Percentiles rank a stretch among this genome's conserved stretches.
These are phyloP conservation scores for Saposhnikovia divaricata DNA, from an alignment of 129 eudicot species.

Conservation along the genomic window DNA sequence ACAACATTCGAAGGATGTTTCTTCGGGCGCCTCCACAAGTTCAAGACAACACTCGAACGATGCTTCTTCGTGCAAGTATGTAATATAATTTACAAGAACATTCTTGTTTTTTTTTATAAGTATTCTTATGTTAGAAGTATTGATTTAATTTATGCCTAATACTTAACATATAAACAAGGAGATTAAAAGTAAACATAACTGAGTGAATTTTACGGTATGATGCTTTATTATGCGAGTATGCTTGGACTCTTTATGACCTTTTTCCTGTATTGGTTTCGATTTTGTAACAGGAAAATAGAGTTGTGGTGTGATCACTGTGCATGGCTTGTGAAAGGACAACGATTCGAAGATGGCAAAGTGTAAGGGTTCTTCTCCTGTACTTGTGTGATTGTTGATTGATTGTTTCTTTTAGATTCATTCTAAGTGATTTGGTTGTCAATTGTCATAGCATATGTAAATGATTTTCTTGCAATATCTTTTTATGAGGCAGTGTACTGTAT, in stretches of 20 bases:
- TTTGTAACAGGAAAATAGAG: not conserved
- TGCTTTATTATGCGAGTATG: not conserved
- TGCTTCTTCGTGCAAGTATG: not conserved
- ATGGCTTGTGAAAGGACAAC: not conserved
- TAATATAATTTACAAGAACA: not conserved
- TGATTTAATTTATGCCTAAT: no score
- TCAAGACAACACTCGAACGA: not conserved
- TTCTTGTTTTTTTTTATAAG: not conserved
- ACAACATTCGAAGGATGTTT: not conserved
- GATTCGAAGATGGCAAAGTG: not conserved
- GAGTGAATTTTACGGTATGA: no score
- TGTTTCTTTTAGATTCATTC: not conserved
- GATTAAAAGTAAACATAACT: no score
- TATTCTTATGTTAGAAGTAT: no score
- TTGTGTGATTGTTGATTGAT: not conserved
- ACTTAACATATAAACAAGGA: no score
- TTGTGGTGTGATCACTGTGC: slow-evolving; percentile 1
- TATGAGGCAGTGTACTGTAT: not conserved
- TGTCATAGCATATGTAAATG: not conserved
- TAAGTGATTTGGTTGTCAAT: not conserved
- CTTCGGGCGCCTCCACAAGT: not conserved
- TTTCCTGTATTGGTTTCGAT: not conserved
- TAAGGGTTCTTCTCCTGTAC: not conserved
- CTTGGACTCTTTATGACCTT: not conserved
- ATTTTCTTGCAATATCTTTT: not conserved